These are phyloP conservation scores for Lupinus albus DNA, from an alignment of 306 rosid species.

Conservation along the genomic window DNA sequence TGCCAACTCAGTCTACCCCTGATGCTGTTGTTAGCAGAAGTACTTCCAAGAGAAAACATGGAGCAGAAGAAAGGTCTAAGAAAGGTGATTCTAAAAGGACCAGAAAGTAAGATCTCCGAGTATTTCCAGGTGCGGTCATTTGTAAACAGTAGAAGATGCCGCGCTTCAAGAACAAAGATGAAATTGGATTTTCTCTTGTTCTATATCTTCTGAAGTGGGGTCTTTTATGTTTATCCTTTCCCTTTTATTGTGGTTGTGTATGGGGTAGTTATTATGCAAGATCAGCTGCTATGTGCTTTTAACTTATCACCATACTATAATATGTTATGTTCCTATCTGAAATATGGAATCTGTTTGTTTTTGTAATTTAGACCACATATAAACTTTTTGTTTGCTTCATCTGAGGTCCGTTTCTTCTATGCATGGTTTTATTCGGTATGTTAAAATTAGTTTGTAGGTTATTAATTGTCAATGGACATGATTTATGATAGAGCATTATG, in stretches of 20 bases:
- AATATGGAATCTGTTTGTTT: constrained; percentile 11
- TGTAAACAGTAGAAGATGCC: constrained; percentile 68
- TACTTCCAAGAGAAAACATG: constrained; percentile 47
- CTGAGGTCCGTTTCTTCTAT: not conserved
- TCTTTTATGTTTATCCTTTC: not conserved
- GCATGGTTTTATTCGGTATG: not conserved
- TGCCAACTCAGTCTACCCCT: constrained; percentile 63
- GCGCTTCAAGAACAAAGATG: constrained; percentile 74
- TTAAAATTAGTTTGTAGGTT: too few species aligned
- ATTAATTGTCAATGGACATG: too few species aligned
- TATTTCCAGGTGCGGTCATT: constrained; percentile 43
- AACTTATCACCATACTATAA: not conserved
- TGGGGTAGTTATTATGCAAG: not conserved
- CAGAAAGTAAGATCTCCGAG: constrained; percentile 46
- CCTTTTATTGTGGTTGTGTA: not conserved
- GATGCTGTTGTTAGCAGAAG: constrained; percentile 43
- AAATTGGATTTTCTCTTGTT: constrained; percentile 31
- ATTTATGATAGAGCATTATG: too few species aligned
- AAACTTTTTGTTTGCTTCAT: not conserved
- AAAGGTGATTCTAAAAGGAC: constrained; percentile 57
- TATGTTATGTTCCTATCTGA: not conserved
- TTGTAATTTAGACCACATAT: not conserved
- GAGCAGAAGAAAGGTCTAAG: constrained; percentile 49
- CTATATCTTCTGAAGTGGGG: too few species aligned
- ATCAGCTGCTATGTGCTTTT: too few species aligned